Percentiles rank a stretch among this genome's conserved stretches.
phyloP scores from a whole-genome alignment of 1,284 basidiomycete genomes.

The Testicularia cyperi region DNA sequence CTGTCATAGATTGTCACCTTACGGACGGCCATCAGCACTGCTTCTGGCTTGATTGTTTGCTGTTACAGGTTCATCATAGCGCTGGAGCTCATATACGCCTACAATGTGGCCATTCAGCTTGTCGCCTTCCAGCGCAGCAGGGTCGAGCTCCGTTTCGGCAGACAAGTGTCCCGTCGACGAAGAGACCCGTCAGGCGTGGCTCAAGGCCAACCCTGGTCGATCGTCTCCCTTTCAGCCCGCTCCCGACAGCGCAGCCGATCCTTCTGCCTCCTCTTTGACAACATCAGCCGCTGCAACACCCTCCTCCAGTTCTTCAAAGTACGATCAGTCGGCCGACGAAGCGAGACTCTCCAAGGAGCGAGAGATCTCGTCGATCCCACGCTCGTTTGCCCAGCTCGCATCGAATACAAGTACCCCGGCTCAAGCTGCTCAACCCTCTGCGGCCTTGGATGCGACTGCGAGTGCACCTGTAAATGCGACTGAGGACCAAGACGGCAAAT shows the following conservation, averaged over 20 bases:
- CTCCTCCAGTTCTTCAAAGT: background rate
- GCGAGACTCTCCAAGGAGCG: constrained; percentile 67
- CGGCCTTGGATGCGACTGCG: no score
- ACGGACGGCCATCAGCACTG: no score
- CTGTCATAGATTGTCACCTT: no score
- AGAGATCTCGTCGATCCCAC: constrained; percentile 85
- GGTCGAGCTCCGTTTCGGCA: constrained; percentile 4
- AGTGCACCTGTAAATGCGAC: no score
- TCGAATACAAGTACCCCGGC: constrained; percentile 13
- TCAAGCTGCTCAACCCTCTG: constrained; percentile 8
- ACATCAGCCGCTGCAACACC: background rate
- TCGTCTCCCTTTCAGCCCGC: constrained; percentile 17
- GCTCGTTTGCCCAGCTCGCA: constrained; percentile 52
- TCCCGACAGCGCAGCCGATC: background rate
- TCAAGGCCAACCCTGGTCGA: constrained; percentile 57
- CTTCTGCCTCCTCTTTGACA: background rate
- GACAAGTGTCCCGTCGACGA: constrained; percentile 75
- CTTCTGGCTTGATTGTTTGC: no score
- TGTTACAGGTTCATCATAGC: no score
- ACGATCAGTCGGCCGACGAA: constrained; percentile 6
- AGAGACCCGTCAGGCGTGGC: constrained; percentile 58
- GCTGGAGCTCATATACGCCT: no score
- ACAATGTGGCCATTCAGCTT: constrained; percentile 36
- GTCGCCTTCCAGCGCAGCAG: constrained; percentile 1
- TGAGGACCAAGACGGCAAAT: constrained; percentile 64